Conservation (phyloP, 192 early-diverging fungal species). For the Backusella sp. region DNA sequence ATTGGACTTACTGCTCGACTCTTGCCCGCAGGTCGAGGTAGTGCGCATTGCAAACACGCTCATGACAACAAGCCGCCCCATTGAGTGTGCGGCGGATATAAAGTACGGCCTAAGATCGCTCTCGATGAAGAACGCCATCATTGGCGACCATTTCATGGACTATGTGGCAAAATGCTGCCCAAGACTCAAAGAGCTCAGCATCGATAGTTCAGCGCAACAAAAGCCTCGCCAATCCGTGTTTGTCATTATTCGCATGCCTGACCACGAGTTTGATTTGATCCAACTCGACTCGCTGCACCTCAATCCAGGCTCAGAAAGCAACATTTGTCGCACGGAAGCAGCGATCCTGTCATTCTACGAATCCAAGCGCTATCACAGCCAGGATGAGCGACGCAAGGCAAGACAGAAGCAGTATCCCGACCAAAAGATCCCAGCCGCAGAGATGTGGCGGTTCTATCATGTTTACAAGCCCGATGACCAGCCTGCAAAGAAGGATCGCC, state of each 20-base stretch:
- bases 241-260: conserved; percentile 12
- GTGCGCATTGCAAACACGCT: not conserved
- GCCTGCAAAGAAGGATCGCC: not conserved
- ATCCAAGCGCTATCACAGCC: not conserved
- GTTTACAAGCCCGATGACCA: not conserved
- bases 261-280: conserved; percentile 1
- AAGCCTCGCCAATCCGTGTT: not conserved
- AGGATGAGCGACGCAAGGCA: not conserved
- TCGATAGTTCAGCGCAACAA: not conserved
- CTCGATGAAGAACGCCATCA: not conserved
- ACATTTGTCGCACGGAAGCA: not conserved
- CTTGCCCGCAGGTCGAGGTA: not conserved
- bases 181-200: not conserved
- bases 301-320: not conserved
- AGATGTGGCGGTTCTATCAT: conserved; percentile 18
- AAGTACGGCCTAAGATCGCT: not conserved
- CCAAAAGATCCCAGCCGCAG: not conserved
- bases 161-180: not conserved
- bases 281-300: conserved; percentile 1
- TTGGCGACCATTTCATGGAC: conserved; percentile 15
- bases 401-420: not conserved
- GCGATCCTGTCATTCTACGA: conserved; percentile 7
- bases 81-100: not conserved
- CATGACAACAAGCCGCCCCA: not conserved
- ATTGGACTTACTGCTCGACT: conserved; percentile 1